Conservation (phyloP, 768 basidiomycete species). For the Boletus speciosus region DNA sequence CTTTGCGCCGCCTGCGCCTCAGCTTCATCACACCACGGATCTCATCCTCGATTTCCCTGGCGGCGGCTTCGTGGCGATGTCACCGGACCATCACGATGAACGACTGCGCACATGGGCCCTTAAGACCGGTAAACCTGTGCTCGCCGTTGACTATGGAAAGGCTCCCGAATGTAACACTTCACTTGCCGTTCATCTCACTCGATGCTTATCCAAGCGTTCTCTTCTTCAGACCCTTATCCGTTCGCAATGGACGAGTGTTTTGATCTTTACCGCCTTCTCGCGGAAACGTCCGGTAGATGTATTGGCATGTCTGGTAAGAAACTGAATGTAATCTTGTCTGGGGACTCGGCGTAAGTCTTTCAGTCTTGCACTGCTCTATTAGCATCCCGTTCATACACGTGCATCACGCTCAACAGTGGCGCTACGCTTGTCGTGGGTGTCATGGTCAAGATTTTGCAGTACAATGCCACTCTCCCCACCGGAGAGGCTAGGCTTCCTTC, state of each 20-base stretch:
- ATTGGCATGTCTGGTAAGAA: constrained; percentile 88
- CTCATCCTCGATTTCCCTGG: constrained; percentile 92
- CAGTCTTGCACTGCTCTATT: neutral
- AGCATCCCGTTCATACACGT: constrained; percentile 9
- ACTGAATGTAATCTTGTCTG: constrained; percentile 75
- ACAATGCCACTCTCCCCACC: constrained; percentile 32
- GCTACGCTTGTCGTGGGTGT: constrained; percentile 84
- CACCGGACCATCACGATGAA: constrained; percentile 95
- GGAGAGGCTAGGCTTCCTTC: constrained; percentile 50
- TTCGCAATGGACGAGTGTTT: constrained; percentile 95
- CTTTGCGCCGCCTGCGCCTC: constrained; percentile 65
- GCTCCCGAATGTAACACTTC: constrained; percentile 81
- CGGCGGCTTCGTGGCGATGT: constrained; percentile 96
- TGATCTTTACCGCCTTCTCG: constrained; percentile 80
- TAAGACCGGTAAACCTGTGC: constrained; percentile 70
- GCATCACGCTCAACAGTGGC: constrained; percentile 51
- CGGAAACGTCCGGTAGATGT: constrained; percentile 71
- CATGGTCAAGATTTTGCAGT: constrained; percentile 81
- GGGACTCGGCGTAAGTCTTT: constrained; percentile 91
- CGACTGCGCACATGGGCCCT: constrained; percentile 84
- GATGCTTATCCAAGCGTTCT: neutral
- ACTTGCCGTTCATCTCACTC: neutral
- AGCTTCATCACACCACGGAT: constrained; percentile 67
- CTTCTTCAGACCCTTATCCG: constrained; percentile 82
- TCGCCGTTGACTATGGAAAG: constrained; percentile 93